A percentile compares a stretch with the other conserved stretches of the same genome.
Conservation (phyloP, 164 flowering plant genomes). For the Houttuynia cordata region DNA sequence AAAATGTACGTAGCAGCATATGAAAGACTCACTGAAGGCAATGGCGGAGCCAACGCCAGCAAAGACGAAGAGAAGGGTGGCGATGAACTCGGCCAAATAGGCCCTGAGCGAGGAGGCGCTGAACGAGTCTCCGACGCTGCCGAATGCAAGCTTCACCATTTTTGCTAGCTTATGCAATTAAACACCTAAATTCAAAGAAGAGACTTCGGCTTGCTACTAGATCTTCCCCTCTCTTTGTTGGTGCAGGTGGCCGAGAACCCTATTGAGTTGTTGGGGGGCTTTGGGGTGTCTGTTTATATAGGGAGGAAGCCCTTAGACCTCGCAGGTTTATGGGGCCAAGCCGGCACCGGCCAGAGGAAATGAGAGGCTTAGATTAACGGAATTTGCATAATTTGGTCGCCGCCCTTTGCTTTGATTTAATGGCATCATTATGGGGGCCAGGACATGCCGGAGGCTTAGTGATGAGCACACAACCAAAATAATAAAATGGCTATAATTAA, state of each 20-base stretch:
- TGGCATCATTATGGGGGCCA: slow-evolving; percentile 4
- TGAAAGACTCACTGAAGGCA: slow-evolving; percentile 32
- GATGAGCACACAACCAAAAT: too few species aligned
- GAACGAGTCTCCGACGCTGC: slow-evolving; percentile 49
- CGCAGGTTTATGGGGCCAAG: neutral
- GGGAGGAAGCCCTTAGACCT: neutral
- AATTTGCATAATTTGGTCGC: slow-evolving; percentile 6
- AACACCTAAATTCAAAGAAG: neutral
- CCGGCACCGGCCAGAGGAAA: slow-evolving; percentile 36
- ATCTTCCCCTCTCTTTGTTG: too few species aligned
- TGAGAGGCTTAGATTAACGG: slow-evolving; percentile 3
- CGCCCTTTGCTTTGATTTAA: slow-evolving; percentile 12
- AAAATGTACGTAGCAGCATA: too few species aligned
- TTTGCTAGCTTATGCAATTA: slow-evolving; percentile 1
- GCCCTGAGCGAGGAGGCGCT: slow-evolving; percentile 38
- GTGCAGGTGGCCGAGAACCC: neutral
- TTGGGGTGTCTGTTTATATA: neutral
- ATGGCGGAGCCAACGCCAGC: slow-evolving; percentile 80
- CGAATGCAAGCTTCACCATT: slow-evolving; percentile 54
- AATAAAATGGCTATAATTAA: too few species aligned
- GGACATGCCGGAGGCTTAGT: too few species aligned
- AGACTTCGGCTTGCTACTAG: neutral
- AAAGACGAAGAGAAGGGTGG: slow-evolving; percentile 63
- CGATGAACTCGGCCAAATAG: slow-evolving; percentile 53
- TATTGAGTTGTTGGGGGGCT: neutral